Conservation (phyloP, 1,284 basidiomycete genomes). For the Cryptococcus sp. region DNA sequence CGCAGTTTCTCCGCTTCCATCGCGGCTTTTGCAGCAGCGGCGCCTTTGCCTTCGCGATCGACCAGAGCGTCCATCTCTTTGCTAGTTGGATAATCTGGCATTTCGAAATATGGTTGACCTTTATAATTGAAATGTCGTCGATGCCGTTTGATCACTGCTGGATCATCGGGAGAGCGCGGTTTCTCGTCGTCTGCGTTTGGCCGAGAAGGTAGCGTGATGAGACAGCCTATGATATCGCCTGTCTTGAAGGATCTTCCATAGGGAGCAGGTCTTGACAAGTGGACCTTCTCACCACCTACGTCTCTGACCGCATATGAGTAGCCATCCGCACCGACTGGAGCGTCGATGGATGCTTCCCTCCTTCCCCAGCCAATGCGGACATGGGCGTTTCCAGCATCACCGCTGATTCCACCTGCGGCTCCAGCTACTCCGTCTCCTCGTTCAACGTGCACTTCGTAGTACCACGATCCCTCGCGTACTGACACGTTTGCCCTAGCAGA, state of each 20-base stretch:
- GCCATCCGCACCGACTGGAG: slow-evolving; percentile 88
- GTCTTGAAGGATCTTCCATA: slow-evolving; percentile 70
- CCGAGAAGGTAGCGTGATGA: slow-evolving; percentile 65
- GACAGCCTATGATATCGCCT: slow-evolving; percentile 86
- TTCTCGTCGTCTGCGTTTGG: slow-evolving; percentile 31
- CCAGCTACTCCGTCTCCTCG: slow-evolving; percentile 61
- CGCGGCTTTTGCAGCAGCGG: slow-evolving; percentile 30
- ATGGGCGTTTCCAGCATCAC: slow-evolving; percentile 58
- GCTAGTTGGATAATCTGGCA: slow-evolving; percentile 82
- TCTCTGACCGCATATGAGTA: slow-evolving; percentile 92
- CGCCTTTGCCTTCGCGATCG: slow-evolving; percentile 60
- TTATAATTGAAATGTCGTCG: slow-evolving; percentile 92
- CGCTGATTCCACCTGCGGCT: slow-evolving; percentile 53
- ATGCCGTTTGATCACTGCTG: slow-evolving; percentile 73
- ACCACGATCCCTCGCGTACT: slow-evolving; percentile 88
- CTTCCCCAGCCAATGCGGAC: slow-evolving; percentile 89
- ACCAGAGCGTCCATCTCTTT: slow-evolving; percentile 92
- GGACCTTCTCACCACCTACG: slow-evolving; percentile 86
- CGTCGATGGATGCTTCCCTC: slow-evolving; percentile 87
- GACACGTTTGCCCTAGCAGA: slow-evolving; percentile 87
- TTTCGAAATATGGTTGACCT: slow-evolving; percentile 95
- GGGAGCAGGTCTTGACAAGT: slow-evolving; percentile 73
- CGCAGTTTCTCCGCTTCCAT: slow-evolving; percentile 17
- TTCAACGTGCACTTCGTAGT: slow-evolving; percentile 83
- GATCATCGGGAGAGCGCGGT: slow-evolving; percentile 56